Evolutionary conservation across 2,329 filamentous ascomycete genomes (phyloP), one percentile per base, ranked within the genome.

Genomic region (Tolypocladium ovalisporum): DNA sequence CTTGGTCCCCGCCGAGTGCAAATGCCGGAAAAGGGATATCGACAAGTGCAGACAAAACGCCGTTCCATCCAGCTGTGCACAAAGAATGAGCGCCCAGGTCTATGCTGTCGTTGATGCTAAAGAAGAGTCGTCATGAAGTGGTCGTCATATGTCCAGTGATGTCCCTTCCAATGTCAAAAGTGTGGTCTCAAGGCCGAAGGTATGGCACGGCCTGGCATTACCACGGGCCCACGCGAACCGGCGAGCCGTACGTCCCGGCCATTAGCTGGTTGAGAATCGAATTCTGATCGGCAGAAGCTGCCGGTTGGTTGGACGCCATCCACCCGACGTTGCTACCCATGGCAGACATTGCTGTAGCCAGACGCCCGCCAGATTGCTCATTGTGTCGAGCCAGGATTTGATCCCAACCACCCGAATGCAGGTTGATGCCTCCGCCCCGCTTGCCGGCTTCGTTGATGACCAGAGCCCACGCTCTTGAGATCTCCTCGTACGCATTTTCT

Each of bases 401-500:
- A 66, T 97, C 93, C 94, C 94, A 99, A 59, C 89, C 89, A 56
- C 89, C 91, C 52, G 90, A 89, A 66, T 96, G 89, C 62, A 99
- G 69, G 62, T 90, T 85, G 66, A 97, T 94, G 37, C 94, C 94
- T 34, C 90, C 92, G 13, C 90, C 93, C 63, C 89, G 83, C 76
- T 97, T 97, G 27, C 88, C 86, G 2, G 91, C 90, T 72, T 99
- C 94, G 60, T 86, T 87, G 64, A 99, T 88, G 54, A 96, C 93
- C 63, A 95, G 73, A 19, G 90, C 86, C 94, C 94, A 99, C 1
- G 94, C 94, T 67, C 88, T 90, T 32, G 90, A 87, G 62, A 99
- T 92, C 69, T 97, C 94, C 66, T 99, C 93, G 68, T 99, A 99
- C 8, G 93, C 92, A 62, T 90, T 90, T 63, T 96, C 88, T 73